Percentiles rank a stretch among this genome's conserved stretches.
Evolutionary conservation across 306 rosid genomes (phyloP).

Genomic region (Geum urbanum): DNA sequence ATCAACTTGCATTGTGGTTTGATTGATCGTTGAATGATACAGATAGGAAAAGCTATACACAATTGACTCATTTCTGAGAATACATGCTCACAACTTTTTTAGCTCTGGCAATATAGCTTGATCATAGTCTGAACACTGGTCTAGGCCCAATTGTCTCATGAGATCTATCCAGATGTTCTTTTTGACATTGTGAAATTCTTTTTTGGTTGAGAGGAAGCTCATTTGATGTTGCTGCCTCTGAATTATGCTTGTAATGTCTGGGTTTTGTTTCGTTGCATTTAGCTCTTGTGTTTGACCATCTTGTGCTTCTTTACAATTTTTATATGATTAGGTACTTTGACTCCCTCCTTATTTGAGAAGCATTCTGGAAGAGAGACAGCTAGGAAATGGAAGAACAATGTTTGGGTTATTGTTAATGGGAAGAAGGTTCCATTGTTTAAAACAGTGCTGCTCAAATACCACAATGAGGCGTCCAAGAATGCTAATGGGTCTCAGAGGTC

Average conservation of each 20-base stretch:
- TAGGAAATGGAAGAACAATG: constrained; percentile 95
- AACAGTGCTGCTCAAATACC: constrained; percentile 89
- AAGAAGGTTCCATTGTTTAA: constrained; percentile 85
- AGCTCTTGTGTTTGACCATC: constrained; percentile 21
- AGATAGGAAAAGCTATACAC: not conserved
- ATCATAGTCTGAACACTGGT: not conserved
- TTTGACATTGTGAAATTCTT: not conserved
- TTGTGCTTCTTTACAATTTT: constrained; percentile 5
- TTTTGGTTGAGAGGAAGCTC: constrained; percentile 10
- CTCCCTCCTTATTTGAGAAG: constrained; percentile 94
- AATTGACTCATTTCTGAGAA: not conserved
- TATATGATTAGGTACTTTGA: constrained; percentile 58
- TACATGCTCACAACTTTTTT: constrained; percentile 1
- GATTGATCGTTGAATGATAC: constrained; percentile 14
- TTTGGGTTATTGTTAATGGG: constrained; percentile 85
- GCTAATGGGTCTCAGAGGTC: constrained; percentile 63
- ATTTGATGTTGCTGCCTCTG: constrained; percentile 8
- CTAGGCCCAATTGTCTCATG: not conserved
- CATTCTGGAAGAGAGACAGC: constrained; percentile 98
- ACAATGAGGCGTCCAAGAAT: constrained; percentile 61
- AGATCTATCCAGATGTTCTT: not conserved
- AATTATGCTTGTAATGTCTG: constrained; percentile 12
- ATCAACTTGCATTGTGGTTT: constrained; percentile 5
- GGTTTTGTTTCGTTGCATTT: not conserved
- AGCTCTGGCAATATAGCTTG: constrained; percentile 5